Evolutionary conservation across 768 basidiomycete species (phyloP).

Genomic region (Amanita inopinata): DNA sequence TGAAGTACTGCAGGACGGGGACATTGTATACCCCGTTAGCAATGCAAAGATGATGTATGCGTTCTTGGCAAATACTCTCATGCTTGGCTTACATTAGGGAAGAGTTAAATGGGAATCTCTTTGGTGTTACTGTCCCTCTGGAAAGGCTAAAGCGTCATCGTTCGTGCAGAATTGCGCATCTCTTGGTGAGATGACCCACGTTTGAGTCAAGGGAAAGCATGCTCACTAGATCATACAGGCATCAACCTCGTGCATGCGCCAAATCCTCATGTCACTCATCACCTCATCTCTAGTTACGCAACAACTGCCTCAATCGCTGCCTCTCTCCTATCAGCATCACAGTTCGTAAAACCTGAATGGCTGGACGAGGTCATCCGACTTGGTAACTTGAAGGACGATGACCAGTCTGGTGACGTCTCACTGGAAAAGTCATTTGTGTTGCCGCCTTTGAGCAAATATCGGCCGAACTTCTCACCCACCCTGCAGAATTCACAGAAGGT

Average conservation of each 20-base stretch:
- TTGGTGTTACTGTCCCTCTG: conserved; percentile 35
- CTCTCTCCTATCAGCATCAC: conserved; percentile 48
- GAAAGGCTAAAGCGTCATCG: conserved; percentile 25
- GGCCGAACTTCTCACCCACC: conserved; percentile 45
- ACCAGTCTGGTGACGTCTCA: conserved; percentile 22
- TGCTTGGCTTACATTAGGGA: background rate
- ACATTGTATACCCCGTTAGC: conserved; percentile 5
- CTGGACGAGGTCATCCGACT: conserved; percentile 48
- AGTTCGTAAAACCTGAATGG: conserved; percentile 64
- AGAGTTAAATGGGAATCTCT: conserved; percentile 45
- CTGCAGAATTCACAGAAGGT: conserved; percentile 39
- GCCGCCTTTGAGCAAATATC: conserved; percentile 44
- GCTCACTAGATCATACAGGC: conserved; percentile 27
- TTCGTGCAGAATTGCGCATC: conserved; percentile 35
- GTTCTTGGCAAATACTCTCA: background rate
- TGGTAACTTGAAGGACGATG: conserved; percentile 26
- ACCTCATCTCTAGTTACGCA: conserved; percentile 42
- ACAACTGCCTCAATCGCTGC: conserved; percentile 41
- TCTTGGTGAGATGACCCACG: conserved; percentile 34
- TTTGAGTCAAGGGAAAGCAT: background rate
- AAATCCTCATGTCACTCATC: conserved; percentile 47
- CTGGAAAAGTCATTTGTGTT: conserved; percentile 44
- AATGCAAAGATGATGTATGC: conserved; percentile 1
- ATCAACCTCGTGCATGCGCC: conserved; percentile 42
- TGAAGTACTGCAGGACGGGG: conserved; percentile 38